Base-by-base conservation (phyloP, 805 yeast genomes). In the Candida montana region DNA sequence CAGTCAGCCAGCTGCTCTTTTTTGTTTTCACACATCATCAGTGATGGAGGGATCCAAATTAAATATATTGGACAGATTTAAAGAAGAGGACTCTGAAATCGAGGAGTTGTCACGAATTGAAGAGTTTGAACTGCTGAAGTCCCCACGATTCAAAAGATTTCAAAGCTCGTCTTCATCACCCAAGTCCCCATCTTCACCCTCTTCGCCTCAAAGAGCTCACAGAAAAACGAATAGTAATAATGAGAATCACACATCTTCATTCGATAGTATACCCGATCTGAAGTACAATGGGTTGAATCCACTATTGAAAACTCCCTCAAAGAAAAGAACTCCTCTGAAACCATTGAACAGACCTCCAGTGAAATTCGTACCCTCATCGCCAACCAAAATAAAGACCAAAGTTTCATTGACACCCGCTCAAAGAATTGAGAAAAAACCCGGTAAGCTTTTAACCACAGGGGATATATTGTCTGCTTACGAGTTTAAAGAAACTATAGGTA, bases 401-500 rank as follows among this genome's bases (percentile, higher is more conserved):
- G 54, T 55, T 1, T 54, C 58, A 7, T 52, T 59, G 21, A 74
- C 79, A 0, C 80, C 80, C 7, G 78, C 78, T 0, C 80, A 75
- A 48, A 53, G 74, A 26, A 51, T 71, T 23, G 78, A 74, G 46
- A 71, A 71, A 46, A 57, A 51, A 21, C 64, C 67, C 0, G 71
- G 72, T 0, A 46, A 51, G 30, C 33, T 49, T 10, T 29, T 53
- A 10, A 51, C 49, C 3, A 49, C 58, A 7, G 49, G 45, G 23
- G 56, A 52, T 32, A 56, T 54, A 4, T 35, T 61, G 51, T 60
- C 53, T 42, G 71, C 71, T 40, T 79, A 75, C 53, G 67, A 67
- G 23, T 67, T 81, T 51, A 68, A 71, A 36, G 83, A 79, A 36
- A 72, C 82, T 29, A 68, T 93, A 2, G 99, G 98, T 3, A 76